Percentiles rank a stretch among this genome's conserved stretches.
phyloP scores from a whole-genome alignment of 176 grass and related monocot species.

The Paspalum vaginatum region DNA sequence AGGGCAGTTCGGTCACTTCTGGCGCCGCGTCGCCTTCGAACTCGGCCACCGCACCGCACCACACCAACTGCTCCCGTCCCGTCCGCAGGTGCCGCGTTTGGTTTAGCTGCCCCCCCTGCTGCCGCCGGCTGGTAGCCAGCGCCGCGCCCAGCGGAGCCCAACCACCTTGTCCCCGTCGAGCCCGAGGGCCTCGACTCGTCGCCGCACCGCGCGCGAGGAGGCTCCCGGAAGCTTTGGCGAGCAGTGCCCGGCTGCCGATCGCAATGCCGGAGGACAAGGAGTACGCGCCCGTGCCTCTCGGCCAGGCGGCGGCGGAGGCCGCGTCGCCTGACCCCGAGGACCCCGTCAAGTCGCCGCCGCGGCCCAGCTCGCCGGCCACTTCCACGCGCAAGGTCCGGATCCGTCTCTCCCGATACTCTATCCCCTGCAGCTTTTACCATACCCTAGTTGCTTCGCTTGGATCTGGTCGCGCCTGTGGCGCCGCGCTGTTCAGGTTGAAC shows the following conservation, averaged over 20 bases:
- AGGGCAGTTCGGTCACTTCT: slow-evolving; percentile 29
- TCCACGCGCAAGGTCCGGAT: slow-evolving; percentile 90
- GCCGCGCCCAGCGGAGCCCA: slow-evolving; percentile 16
- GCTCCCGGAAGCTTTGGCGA: slow-evolving; percentile 14
- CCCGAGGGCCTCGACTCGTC: neutral
- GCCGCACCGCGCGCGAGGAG: neutral
- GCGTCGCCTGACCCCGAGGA: slow-evolving; percentile 74
- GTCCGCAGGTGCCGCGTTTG: neutral
- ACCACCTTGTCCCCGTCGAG: neutral
- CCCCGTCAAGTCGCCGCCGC: slow-evolving; percentile 74
- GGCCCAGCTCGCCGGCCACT: slow-evolving; percentile 70
- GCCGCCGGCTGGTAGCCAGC: slow-evolving; percentile 13
- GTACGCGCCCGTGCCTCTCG: slow-evolving; percentile 75
- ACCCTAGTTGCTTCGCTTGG: slow-evolving; percentile 18
- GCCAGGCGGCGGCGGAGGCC: slow-evolving; percentile 57
- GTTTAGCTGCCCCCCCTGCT: neutral
- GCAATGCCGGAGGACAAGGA: slow-evolving; percentile 91
- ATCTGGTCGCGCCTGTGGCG: slow-evolving; percentile 34
- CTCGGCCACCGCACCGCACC: neutral
- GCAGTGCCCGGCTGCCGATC: neutral
- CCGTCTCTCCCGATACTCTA: neutral
- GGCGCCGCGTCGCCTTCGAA: neutral
- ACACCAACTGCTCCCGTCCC: slow-evolving; percentile 14
- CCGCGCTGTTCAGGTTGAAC: neutral
- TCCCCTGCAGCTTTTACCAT: neutral